Evolutionary conservation across 177 flowering plant species (phyloP).

Genomic region (Telopea speciosissima): DNA sequence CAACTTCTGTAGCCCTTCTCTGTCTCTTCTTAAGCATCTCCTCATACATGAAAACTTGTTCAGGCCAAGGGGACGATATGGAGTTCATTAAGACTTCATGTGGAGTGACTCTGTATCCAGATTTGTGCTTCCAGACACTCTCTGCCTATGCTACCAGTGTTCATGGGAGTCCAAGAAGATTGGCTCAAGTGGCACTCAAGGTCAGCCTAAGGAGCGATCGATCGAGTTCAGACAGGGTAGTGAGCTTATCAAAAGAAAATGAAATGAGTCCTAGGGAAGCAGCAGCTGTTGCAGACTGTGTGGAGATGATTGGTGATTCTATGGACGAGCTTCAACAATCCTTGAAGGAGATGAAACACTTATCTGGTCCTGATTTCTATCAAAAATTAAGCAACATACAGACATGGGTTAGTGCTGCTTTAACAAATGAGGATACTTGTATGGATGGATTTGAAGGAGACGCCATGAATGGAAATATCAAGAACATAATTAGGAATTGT

Average conservation of each 20-base stretch:
- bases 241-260: conserved; percentile 17
- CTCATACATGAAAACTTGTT: not conserved
- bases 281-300: conserved; percentile 43
- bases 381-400: conserved; percentile 32
- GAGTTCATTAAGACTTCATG: conserved; percentile 45
- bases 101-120: conserved; percentile 37
- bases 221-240: conserved; percentile 27
- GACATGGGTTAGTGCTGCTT: conserved; percentile 63
- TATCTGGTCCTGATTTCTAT: conserved; percentile 18
- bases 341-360: conserved; percentile 33
- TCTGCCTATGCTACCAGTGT: conserved; percentile 29
- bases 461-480: conserved; percentile 27
- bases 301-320: conserved; percentile 41
- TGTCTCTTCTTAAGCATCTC: not conserved
- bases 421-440: conserved; percentile 25
- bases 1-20: not conserved
- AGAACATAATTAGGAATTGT: conserved; percentile 21
- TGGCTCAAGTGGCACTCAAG: conserved; percentile 38
- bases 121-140: conserved; percentile 40
- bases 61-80: conserved; percentile 9
- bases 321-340: conserved; percentile 34
- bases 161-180: conserved; percentile 31
- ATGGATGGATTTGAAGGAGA: conserved; percentile 36
- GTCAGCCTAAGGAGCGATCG: conserved; percentile 29
- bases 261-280: conserved; percentile 33